Evolutionary conservation across 1,139 yeast species (phyloP), one percentile per base, ranked within the genome.

Genomic region (Taiozyma sp.): DNA sequence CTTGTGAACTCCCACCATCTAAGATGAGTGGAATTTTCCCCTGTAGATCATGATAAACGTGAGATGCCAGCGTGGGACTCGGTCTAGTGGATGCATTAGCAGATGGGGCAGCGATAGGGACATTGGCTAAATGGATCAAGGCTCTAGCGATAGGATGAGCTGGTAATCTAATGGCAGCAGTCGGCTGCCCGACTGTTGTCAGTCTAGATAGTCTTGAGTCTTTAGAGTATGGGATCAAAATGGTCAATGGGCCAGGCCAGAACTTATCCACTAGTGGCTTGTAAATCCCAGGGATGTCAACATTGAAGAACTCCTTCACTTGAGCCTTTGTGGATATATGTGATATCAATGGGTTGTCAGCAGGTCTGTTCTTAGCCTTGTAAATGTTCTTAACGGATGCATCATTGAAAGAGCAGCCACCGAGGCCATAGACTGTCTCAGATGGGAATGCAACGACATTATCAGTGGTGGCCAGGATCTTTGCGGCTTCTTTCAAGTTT

Each of bases 211-310:
- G 73, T 0, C 83, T 80, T 4, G 81, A 73, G 1, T 65, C 66
- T 8, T 61, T 60, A 39, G 73, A 75, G 8, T 85, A 78, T 0
- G 97, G 97, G 36, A 93, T 71, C 49, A 93, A 69, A 43, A 93
- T 88, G 0, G 97, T 91, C 52, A 93, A 72, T 0, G 99, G 99
- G 0, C 99, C 99, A 0, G 99, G 99, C 98, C 98, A 93, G 62
- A 87, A 87, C 55, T 75, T 74, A 1, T 75, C 74, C 8, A 92
- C 72, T 45, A 93, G 71, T 0, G 80, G 77, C 29, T 72, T 69
- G 63, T 93, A 93, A 1, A 84, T 75, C 1, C 70, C 67, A 0
- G 98, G 98, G 12, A 93, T 77, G 38, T 73, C 69, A 9, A 72
- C 64, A 19, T 79, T 76, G 43, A 84, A 70, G 43, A 84, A 67